Percentiles rank a stretch among this genome's conserved stretches.
Evolutionary conservation across 2,329 filamentous ascomycete species (phyloP).

Genomic region (Camptophora hylomeconis): DNA sequence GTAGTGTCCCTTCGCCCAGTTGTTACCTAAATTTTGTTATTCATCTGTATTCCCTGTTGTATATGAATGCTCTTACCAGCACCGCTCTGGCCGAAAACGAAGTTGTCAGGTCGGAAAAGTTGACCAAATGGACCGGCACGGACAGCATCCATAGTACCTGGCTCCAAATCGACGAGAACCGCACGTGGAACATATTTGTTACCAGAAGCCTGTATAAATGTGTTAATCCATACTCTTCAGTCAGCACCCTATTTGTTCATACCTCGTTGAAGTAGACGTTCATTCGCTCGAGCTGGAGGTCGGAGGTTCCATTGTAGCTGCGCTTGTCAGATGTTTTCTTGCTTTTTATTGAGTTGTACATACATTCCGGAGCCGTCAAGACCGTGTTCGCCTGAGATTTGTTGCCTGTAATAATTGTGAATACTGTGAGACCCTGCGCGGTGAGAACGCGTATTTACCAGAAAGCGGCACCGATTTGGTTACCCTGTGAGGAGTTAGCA

Average conservation of each 20-base stretch:
- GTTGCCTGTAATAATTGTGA: conserved; percentile 56
- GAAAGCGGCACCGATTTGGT: conserved; percentile 99
- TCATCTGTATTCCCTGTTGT: conserved; percentile 1
- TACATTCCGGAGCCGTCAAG: conserved; percentile 95
- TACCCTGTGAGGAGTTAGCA: conserved; percentile 56
- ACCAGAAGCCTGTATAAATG: conserved; percentile 67
- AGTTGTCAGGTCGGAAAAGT: conserved; percentile 99
- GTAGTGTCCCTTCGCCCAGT: conserved; percentile 99
- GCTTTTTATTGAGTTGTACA: conserved; percentile 28
- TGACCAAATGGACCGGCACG: conserved; percentile 95
- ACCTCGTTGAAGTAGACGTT: conserved; percentile 99
- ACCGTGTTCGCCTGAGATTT: conserved; percentile 81
- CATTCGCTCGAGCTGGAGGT: conserved; percentile 99
- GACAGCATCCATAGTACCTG: conserved; percentile 98
- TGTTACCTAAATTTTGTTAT: conserved; percentile 48
- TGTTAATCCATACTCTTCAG: no score
- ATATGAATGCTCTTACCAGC: conserved; percentile 46
- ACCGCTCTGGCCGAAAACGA: conserved; percentile 98
- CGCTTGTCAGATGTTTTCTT: conserved; percentile 6
- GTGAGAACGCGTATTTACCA: conserved; percentile 47
- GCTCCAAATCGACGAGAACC: conserved; percentile 98
- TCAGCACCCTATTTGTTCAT: no score
- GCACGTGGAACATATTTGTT: conserved; percentile 99
- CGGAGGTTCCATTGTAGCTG: conserved; percentile 93
- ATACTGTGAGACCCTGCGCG: no score